Percentiles rank a stretch among this genome's conserved stretches.
Evolutionary conservation across 2,329 filamentous ascomycete species (phyloP).

Genomic region (Chaetoscypha palmicola): DNA sequence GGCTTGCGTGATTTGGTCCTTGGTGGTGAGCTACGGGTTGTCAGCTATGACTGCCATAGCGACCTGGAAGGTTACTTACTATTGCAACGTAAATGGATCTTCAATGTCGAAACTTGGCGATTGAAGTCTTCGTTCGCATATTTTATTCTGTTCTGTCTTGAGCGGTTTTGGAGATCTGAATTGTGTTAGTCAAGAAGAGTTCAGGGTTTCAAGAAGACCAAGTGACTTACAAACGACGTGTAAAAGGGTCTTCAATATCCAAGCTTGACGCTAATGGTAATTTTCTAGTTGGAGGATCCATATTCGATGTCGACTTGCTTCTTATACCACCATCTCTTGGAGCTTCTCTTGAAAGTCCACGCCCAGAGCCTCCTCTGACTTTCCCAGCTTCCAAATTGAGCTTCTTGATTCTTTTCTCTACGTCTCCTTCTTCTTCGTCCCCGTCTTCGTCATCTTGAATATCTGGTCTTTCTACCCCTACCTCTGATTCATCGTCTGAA

Average conservation of each 20-base stretch:
- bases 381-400: conserved; percentile 3
- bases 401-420: conserved; percentile 12
- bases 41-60: neutral
- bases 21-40: conserved; percentile 21
- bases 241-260: neutral
- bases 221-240: neutral
- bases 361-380: neutral
- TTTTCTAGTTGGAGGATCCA: neutral
- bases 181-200: too few relatives aligned
- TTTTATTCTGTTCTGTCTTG: neutral
- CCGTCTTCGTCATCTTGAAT: neutral
- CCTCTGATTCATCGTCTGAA: conserved; percentile 14
- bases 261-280: neutral
- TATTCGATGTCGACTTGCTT: neutral
- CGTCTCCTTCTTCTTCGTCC: neutral
- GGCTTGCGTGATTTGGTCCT: conserved; percentile 16
- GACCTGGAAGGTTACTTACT: conserved; percentile 12
- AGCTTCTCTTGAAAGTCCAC: neutral
- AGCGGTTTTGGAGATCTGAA: too few relatives aligned
- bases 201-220: too few relatives aligned
- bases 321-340: neutral
- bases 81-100: conserved; percentile 19
- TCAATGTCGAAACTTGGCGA: conserved; percentile 18
- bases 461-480: neutral
- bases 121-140: conserved; percentile 2